phyloP scores from a whole-genome alignment of 2,329 filamentous ascomycete species.

The Neofusicoccum kwambonambiense region DNA sequence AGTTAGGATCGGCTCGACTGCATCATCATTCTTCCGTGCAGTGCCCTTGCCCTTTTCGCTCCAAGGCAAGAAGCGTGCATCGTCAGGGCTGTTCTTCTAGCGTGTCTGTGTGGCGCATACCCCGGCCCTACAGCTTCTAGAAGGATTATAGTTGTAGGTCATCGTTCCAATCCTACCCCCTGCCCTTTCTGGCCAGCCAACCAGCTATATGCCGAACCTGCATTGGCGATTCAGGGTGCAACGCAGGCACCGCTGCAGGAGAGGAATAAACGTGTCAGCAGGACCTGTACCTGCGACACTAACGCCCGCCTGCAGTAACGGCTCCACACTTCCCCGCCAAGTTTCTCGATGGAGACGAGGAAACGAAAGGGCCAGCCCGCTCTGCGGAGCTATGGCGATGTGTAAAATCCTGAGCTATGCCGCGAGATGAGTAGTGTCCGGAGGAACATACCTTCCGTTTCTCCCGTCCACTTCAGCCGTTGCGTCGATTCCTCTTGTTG shows the following conservation, averaged over 20 bases:
- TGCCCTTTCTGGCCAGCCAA: neutral
- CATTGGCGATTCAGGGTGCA: neutral
- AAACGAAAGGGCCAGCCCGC: neutral
- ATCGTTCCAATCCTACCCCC: neutral
- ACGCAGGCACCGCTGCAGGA: conserved; percentile 1
- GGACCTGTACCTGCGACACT: neutral
- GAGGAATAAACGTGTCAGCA: neutral
- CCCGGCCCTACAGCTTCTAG: neutral
- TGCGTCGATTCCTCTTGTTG: neutral
- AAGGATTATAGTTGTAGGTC: neutral
- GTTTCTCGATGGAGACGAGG: neutral
- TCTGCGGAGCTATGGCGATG: neutral
- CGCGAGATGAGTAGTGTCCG: neutral
- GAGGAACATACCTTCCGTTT: neutral
- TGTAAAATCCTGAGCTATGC: neutral
- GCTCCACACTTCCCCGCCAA: neutral
- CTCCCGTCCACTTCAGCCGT: neutral
- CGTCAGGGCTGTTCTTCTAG: no score
- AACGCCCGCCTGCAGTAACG: neutral
- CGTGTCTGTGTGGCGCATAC: neutral
- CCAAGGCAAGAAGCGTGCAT: neutral
- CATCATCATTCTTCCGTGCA: neutral
- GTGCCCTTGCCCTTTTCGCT: neutral
- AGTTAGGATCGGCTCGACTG: neutral
- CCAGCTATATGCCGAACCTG: neutral